Evolutionary conservation across 371 early-diverging fungal species (phyloP).

Genomic region (Dichotomocladium elegans): DNA sequence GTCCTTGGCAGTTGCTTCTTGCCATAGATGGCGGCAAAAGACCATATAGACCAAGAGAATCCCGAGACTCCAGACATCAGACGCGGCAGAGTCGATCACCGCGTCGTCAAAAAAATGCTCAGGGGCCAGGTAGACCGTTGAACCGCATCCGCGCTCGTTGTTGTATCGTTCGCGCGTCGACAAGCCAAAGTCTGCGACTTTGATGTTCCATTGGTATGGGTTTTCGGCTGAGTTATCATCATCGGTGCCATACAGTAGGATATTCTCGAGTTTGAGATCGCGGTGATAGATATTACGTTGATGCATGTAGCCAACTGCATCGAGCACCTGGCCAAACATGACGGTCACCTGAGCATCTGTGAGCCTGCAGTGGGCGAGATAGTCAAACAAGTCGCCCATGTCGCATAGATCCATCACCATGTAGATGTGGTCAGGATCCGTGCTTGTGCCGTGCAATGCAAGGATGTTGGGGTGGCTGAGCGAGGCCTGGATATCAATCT

Average conservation of each 20-base stretch:
- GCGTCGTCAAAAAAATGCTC: constrained; percentile 49
- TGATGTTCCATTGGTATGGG: constrained; percentile 47
- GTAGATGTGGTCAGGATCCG: constrained; percentile 47
- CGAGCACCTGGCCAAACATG: constrained; percentile 51
- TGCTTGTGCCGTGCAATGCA: constrained; percentile 50
- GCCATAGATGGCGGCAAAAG: constrained; percentile 82
- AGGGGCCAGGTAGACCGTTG: constrained; percentile 65
- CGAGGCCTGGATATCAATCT: constrained; percentile 67
- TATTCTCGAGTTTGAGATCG: constrained; percentile 80
- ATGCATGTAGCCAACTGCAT: constrained; percentile 57
- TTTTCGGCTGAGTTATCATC: constrained; percentile 21
- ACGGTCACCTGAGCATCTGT: constrained; percentile 33
- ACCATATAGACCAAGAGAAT: constrained; percentile 70
- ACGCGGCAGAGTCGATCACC: constrained; percentile 52
- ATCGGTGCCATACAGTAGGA: constrained; percentile 46
- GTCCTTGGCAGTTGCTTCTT: constrained; percentile 47
- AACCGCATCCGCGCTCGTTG: constrained; percentile 76
- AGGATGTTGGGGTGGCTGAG: constrained; percentile 69
- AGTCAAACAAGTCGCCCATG: constrained; percentile 63
- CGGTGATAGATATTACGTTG: constrained; percentile 62
- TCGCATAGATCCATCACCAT: constrained; percentile 66
- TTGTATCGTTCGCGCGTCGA: constrained; percentile 70
- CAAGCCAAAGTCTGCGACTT: constrained; percentile 86
- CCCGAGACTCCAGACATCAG: constrained; percentile 77
- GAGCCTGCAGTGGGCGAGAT: constrained; percentile 39